Base-by-base conservation (phyloP, 176 grass and related monocot genomes). In the Tuctoria greenei region DNA sequence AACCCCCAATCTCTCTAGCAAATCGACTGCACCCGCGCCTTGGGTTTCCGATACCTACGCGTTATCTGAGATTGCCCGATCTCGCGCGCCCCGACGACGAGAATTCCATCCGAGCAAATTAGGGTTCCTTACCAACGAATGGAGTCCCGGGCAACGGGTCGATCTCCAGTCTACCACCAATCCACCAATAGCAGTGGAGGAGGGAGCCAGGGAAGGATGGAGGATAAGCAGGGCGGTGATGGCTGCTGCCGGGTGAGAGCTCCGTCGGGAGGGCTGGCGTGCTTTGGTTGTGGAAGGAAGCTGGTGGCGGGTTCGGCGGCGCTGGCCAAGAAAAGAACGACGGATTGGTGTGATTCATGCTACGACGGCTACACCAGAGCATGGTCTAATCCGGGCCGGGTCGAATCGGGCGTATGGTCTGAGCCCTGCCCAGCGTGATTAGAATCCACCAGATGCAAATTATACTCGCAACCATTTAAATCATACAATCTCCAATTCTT, bases 91-190 rank as follows among this genome's bases (percentile, higher is more conserved):
- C 35, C 3, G 74, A 2, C 61, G 31, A 18, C 24, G 74, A 12
- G 36, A 65, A 65, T 39, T 63, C 74, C 74, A 77, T 77, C 45
- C 74, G 31, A 77, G 18, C 20, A 37, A 16, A 52, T 65, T 77
- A 77, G 74, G 74, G 74, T 77, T 77, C 74, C 74, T 77, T 77
- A 77, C 74, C 74, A 25, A 65, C 60, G 8, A 77, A 64, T n/a
- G 61, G 35, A 77, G 64, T 26, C 16, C 74, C 61, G 17, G 37
- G 13, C 3, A 44, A 44, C 20, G 20, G 13, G 61, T 24, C 14
- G 74, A 65, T 65, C 61, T 52, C 61, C 61, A 52, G 31, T 38
- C 20, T 20, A 17, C 20, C 74, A 13, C 74, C 61, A 77, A 77
- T 65, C 74, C 13, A 0, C 74, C 13, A 0, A 52, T 51, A 77